These are phyloP conservation scores for Termitomyces sp. DNA, from an alignment of 768 basidiomycete species.

Conservation along the genomic window DNA sequence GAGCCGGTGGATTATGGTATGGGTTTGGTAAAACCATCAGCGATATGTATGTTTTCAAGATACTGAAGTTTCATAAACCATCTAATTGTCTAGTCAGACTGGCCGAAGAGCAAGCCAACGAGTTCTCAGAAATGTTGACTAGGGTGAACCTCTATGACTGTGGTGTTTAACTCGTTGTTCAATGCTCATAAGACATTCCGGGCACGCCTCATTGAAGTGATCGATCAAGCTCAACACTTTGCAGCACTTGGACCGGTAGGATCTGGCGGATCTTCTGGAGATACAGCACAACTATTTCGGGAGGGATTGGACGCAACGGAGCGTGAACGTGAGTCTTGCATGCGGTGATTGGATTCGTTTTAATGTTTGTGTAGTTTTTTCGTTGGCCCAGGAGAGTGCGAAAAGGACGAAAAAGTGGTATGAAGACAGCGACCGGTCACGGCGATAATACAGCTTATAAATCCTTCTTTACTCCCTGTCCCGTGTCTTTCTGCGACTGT, in stretches of 20 bases:
- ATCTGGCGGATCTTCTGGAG: conserved; percentile 44
- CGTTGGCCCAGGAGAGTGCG: conserved; percentile 77
- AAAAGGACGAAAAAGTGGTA: conserved; percentile 80
- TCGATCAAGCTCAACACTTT: conserved; percentile 89
- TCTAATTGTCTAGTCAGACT: conserved; percentile 42
- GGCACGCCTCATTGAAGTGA: conserved; percentile 67
- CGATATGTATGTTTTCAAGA: conserved; percentile 52
- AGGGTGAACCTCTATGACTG: conserved; percentile 35
- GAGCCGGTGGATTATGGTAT: conserved; percentile 88
- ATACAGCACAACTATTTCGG: conserved; percentile 68
- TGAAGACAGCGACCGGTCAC: conserved; percentile 58
- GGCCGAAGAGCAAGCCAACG: conserved; percentile 65
- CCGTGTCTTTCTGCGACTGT: conserved; percentile 9
- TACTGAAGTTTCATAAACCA: neutral
- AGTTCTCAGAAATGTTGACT: conserved; percentile 66
- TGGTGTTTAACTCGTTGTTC: neutral
- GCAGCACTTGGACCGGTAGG: conserved; percentile 61
- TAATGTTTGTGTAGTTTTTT: conserved; percentile 57
- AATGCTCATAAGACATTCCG: conserved; percentile 56
- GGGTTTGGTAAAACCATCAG: conserved; percentile 84
- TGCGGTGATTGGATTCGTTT: neutral
- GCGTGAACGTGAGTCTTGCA: conserved; percentile 69
- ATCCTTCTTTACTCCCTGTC: conserved; percentile 25
- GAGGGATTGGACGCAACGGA: conserved; percentile 93
- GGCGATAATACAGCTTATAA: conserved; percentile 31